Conservation (phyloP, 768 basidiomycete genomes). For the Lactarius sp. region DNA sequence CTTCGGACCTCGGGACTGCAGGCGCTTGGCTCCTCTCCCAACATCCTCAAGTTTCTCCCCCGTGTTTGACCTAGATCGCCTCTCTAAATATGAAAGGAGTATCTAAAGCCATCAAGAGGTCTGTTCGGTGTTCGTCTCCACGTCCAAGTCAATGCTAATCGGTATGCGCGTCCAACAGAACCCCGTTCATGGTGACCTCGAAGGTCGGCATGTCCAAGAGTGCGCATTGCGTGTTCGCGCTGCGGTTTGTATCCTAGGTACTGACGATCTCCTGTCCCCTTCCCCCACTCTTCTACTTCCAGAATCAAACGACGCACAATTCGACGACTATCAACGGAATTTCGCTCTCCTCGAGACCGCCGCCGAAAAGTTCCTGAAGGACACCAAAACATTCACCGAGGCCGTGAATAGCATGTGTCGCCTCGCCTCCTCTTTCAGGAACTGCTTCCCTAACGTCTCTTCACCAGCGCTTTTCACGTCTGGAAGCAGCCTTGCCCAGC, state of each 20-base stretch:
- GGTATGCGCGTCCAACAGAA: conserved; percentile 43
- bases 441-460: background rate
- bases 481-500: conserved; percentile 57
- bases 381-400: conserved; percentile 82
- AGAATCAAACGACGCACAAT: conserved; percentile 85
- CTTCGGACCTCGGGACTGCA: too few species aligned
- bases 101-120: conserved; percentile 75
- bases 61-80: background rate
- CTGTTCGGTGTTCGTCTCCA: conserved; percentile 23
- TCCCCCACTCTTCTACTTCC: background rate
- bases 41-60: background rate
- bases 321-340: conserved; percentile 79
- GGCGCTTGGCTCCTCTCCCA: background rate
- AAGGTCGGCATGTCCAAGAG: conserved; percentile 93
- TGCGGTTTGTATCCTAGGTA: background rate
- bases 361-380: conserved; percentile 88
- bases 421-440: background rate
- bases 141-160: background rate
- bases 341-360: conserved; percentile 74
- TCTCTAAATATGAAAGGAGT: conserved; percentile 58
- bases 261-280: background rate
- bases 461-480: conserved; percentile 58
- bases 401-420: conserved; percentile 60
- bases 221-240: conserved; percentile 33
- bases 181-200: conserved; percentile 84